These are phyloP conservation scores for Petunia hybrid DNA, from an alignment of 305 asterid species.

Conservation along the genomic window DNA sequence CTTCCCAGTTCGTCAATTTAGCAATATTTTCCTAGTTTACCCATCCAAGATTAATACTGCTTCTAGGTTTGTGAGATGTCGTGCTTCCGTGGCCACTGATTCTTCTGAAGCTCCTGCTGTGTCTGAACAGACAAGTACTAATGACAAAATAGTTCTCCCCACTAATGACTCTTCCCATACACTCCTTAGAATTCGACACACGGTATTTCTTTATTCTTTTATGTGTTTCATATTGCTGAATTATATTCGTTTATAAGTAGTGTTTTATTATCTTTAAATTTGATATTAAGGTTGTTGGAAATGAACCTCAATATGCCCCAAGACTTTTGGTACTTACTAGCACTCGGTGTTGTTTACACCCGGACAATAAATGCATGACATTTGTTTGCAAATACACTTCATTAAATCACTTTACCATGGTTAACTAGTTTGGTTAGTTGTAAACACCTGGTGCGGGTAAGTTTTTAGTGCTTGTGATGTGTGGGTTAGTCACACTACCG, in stretches of 20 bases:
- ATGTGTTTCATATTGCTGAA: neutral
- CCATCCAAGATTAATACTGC: neutral
- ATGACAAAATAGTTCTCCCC: constrained; percentile 65
- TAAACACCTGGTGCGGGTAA: no score
- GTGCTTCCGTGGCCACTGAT: constrained; percentile 2
- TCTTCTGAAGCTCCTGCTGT: constrained; percentile 20
- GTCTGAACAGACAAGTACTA: neutral
- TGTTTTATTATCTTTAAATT: neutral
- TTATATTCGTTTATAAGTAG: no score
- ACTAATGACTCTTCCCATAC: constrained; percentile 73
- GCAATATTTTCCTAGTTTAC: neutral
- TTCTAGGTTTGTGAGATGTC: neutral
- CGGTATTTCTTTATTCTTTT: constrained; percentile 48
- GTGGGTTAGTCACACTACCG: no score
- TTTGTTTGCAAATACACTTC: no score
- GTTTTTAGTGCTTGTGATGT: no score
- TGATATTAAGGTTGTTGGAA: neutral
- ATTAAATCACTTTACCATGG: no score
- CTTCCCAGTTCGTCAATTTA: constrained; percentile 27
- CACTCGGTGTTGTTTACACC: no score
- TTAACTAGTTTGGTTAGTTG: no score
- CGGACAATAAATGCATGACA: no score
- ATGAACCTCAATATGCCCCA: no score
- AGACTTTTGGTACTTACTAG: no score
- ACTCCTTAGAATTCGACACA: constrained; percentile 87